These are phyloP conservation scores for Vinca minor DNA, from an alignment of 257 asterid species.

Conservation along the genomic window DNA sequence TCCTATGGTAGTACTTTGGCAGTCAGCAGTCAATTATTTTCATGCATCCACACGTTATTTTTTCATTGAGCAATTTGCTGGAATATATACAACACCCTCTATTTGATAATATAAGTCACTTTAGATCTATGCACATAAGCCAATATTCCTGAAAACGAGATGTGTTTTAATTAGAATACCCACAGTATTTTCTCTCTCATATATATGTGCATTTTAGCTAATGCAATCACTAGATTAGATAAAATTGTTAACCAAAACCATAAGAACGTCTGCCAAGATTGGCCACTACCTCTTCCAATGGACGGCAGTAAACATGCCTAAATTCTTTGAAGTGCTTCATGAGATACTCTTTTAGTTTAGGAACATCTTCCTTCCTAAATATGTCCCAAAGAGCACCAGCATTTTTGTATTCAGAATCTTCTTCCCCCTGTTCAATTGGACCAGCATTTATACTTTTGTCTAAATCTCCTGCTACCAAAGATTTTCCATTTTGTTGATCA, in stretches of 20 bases:
- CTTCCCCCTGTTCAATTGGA: constrained; percentile 4
- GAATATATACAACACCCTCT: not conserved
- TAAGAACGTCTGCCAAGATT: not conserved
- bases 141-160: not conserved
- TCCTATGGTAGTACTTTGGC: not conserved
- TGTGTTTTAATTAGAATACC: too few species aligned
- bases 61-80: not conserved
- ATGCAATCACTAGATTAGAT: not conserved
- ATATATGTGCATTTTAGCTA: not conserved
- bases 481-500: not conserved
- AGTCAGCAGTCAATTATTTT: not conserved
- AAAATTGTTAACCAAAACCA: not conserved
- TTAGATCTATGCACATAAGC: not conserved
- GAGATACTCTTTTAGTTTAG: constrained; percentile 56
- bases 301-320: constrained; percentile 39
- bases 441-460: not conserved
- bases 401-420: constrained; percentile 12
- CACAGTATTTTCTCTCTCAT: too few species aligned
- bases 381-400: constrained; percentile 97
- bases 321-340: constrained; percentile 33
- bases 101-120: not conserved
- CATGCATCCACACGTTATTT: not conserved
- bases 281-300: constrained; percentile 41
- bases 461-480: not conserved
- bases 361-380: constrained; percentile 77